Evolutionary conservation across 2,329 filamentous ascomycete species (phyloP), one percentile per base, ranked within the genome.

Genomic region (Colletotrichum limetticola): DNA sequence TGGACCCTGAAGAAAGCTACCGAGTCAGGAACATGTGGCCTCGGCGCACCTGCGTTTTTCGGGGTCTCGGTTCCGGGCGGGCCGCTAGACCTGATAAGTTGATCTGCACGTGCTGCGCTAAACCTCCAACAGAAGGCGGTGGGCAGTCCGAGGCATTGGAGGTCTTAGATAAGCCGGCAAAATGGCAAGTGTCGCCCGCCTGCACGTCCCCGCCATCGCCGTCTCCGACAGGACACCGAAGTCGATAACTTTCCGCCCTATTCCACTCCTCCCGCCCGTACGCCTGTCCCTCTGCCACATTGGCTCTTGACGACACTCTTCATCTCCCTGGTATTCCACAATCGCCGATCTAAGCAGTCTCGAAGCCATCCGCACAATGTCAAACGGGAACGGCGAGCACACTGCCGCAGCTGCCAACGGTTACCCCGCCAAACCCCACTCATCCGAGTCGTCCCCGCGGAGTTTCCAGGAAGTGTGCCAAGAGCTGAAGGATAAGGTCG

Each of bases 401-500:
- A 56, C 60, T 19, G 67, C 61, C 24, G 19, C 60, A 12, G 67
- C 60, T 26, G 32, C 58, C 46, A 73, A 73, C 56, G 66, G 66
- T 66, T 66, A 71, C 71, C 71, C 71, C 71, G 71, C 71, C 59
- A 71, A 66, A 52, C 71, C 71, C 71, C 68, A 74, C 62, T 69
- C 60, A 57, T 71, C 71, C 68, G 58, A 74, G 58, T 55, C 63
- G 58, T 35, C 68, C 57, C 58, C 62, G 56, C 68, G 62, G 56
- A 72, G 68, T 52, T 76, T 84, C 58, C 79, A 81, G 66, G 81
- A 84, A 26, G 80, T 87, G 78, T 90, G 85, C 83, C 82, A 81
- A 80, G 83, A 86, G 76, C 85, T 94, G 74, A 87, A 91, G 76
- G 82, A 82, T 74, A 89, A 89, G 80, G 85, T 97, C 72, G 84